Base-by-base conservation (phyloP, 2,329 filamentous ascomycete genomes). In the Hypocrella siamensis region DNA sequence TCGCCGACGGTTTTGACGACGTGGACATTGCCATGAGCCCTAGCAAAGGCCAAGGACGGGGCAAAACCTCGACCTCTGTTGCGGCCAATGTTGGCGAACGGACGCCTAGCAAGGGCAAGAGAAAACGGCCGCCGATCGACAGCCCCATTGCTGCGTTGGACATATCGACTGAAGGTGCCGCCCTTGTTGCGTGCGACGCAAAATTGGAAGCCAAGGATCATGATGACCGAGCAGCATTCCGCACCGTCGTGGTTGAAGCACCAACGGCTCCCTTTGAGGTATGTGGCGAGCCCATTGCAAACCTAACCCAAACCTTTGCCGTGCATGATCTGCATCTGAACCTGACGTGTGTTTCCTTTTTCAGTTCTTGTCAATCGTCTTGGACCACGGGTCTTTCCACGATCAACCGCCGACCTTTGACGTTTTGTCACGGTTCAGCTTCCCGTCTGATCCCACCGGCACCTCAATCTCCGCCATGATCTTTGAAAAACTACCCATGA, bases 1-100 rank as follows among this genome's bases (percentile, higher is more conserved):
- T 79, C 31, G 67, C 78, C 2, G 82, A 90, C 52, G 82, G 82
- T 0, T 90, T 90, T 43, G 79, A 86, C 37, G 73, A 82, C 37
- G 58, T 71, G 39, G 69, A 74, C 38, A 58, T 71, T 33, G 57
- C 61, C 6, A 47, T 52, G 5, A 74, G 69, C 34, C 70, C 69
- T 1, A 65, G 53, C 44, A 71, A 68, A 42, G 59, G 57, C 1
- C 57, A 61, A 31, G 53, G 58, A 31, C 48, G 46, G 40, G 54
- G 40, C 40, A 41, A 60, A 49, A 38, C 59, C 32, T 48, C 52
- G 1, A 58, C 58, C 1, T 51, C 63, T 0, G 54, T 65, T 3
- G 57, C 63, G 3, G 46, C 53, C 11, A 53, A 61, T 16, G 50
- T 65, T 4, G 54, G 55, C 1, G 67, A 73, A 40, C 58, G 65